Evolutionary conservation across 306 rosid species (phyloP), one percentile per base, ranked within the genome.

Genomic region (Fagus sylvatica): DNA sequence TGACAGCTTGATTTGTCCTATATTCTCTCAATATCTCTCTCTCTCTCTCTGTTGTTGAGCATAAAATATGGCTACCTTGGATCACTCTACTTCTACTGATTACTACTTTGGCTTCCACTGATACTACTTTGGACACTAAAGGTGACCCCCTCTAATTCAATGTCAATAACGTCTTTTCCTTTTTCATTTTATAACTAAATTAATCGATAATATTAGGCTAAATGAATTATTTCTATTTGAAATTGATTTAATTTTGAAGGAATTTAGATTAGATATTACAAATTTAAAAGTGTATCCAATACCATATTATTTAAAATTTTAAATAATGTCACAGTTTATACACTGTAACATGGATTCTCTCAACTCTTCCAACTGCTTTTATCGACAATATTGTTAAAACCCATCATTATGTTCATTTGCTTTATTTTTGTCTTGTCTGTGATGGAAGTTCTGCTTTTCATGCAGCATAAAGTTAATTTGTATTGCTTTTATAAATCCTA

Each of bases 1-100:
- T 16, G 51, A 39, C 49, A 66, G 37, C 30, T 16, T 17, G 2
- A 6, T 12, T 12, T 22, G 42, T 15, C 43, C 43, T 66, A 39
- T 16, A 34, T 39, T 17, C 32, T 39, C 32, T 66, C 51, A 2
- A 2, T 46, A 43, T 0, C 30, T 17, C 40, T 39, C 13, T 39
- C 30, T 66, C 48, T 53, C 56, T 15, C 56, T 53, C 17, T 32
- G 4, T 2, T 13, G 70, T 37, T 46, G 13, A 46, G 51, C 51
- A 10, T 65, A 39, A 65, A 66, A 66, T 66, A 66, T 66, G 71
- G 71, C 71, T 39, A 28, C 40, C 71, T 66, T 39, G 30, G 49
- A 39, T 17, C 49, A 17, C 6, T 66, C 49, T 17, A 39, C 32
- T 65, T 65, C 71, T 37, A 39, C 48, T 39, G 49, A 17, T 17